Evolutionary conservation across 2,329 filamentous ascomycete genomes (phyloP), one percentile per base, ranked within the genome.

Genomic region (Chaetothyriales sp.): DNA sequence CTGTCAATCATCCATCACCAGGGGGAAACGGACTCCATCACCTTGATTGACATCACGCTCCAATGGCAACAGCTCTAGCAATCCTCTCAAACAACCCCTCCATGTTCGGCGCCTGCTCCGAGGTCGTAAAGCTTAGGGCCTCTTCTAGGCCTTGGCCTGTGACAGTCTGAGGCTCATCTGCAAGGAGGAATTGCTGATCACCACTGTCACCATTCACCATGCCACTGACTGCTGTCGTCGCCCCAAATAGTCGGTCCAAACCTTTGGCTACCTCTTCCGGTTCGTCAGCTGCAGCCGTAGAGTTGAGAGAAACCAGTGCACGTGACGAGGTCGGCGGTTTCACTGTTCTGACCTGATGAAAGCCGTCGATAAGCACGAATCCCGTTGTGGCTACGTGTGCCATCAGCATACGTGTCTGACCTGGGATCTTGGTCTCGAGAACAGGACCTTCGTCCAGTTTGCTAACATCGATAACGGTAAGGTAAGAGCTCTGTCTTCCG

Each of bases 11-110:
- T 25, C 22, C 22, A 25, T 6, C 22, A 25, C 22, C 22, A 25
- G n/a, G n/a, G n/a, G n/a, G n/a, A n/a, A n/a, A n/a, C n/a, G n/a
- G n/a, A n/a, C n/a, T 6, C 22, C 22, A 25, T 3, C 6, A 9
- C 7, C 29, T 2, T 33, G 29, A 33, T 33, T 33, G 8, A 33
- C 10, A 33, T 33, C 29, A 33, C 29, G 29, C 29, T 9, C 10
- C 10, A 13, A 15, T 13, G 33, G 15, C 33, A 40, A 40, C 33
- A 15, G 33, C 33, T 40, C 50, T 45, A 7, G 57, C 50, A 7
- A 61, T 53, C 29, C 52, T 51, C 44, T 58, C 52, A 48, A 61
- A 61, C 51, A 61, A 46, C 19, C 57, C 51, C 13, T 46, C 48
- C 29, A 56, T 48, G 28, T 49, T 52, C 4, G 59, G 57, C 15